Conservation (phyloP, 2,329 filamentous ascomycete species). For the Fusarium metavorans region DNA sequence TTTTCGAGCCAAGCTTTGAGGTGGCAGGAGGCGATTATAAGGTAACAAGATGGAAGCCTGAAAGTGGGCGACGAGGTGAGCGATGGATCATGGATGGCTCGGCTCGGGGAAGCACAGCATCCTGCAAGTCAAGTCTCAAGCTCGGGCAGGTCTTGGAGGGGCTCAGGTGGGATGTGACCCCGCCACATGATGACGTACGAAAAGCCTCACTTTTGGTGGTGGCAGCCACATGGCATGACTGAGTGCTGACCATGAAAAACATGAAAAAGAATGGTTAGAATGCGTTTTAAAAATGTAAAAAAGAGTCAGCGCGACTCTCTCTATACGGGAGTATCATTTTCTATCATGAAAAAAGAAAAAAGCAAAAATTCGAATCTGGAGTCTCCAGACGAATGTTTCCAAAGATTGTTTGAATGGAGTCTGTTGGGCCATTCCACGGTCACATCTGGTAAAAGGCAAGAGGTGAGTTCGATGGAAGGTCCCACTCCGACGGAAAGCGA, state of each 20-base stretch:
- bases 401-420: conserved; percentile 67
- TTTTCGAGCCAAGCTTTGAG: conserved; percentile 12
- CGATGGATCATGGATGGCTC: conserved; percentile 33
- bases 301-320: accelerated
- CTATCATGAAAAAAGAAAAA: conserved; percentile 36
- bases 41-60: conserved; percentile 27
- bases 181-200: conserved; percentile 37
- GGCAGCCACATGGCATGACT: neutral
- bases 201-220: conserved; percentile 13
- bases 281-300: neutral
- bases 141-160: conserved; percentile 31
- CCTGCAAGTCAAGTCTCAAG: neutral
- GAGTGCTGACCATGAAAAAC: neutral
- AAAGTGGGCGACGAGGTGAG: conserved; percentile 26
- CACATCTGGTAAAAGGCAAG: conserved; percentile 87
- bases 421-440: conserved; percentile 70
- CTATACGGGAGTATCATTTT: neutral
- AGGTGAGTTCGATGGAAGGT: conserved; percentile 80
- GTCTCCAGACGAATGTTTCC: conserved; percentile 56
- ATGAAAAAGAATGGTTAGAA: neutral
- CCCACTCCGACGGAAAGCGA: conserved; percentile 65
- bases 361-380: conserved; percentile 56
- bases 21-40: conserved; percentile 16
- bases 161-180: conserved; percentile 23
- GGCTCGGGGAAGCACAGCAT: conserved; percentile 1